Percentiles rank a stretch among this genome's conserved stretches.
phyloP scores from a whole-genome alignment of 1,139 yeast genomes.

The Yamadazyma triangularis region DNA sequence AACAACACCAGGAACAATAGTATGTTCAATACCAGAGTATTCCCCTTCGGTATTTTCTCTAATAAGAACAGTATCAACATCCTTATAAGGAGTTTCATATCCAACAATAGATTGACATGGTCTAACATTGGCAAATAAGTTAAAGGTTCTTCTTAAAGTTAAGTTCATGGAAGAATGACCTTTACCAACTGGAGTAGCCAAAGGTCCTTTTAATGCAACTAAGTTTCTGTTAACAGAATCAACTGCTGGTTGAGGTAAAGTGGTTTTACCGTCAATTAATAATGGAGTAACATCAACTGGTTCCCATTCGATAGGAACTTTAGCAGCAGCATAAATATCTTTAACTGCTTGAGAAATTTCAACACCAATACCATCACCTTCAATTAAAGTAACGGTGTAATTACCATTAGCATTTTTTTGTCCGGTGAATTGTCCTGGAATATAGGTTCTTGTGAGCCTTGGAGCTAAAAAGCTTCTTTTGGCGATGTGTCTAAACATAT shows the following conservation, averaged over 20 bases:
- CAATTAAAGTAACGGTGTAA: constrained; percentile 91
- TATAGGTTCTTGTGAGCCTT: constrained; percentile 41
- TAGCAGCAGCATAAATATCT: constrained; percentile 86
- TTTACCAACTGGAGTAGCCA: constrained; percentile 98
- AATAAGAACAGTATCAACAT: constrained; percentile 91
- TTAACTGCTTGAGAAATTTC: constrained; percentile 94
- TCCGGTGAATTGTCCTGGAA: constrained; percentile 51
- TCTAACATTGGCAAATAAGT: constrained; percentile 94
- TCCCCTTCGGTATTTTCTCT: constrained; percentile 99
- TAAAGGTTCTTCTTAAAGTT: constrained; percentile 95
- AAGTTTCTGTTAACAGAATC: constrained; percentile 88
- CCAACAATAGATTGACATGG: constrained; percentile 95
- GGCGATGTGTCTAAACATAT: constrained; percentile 44
- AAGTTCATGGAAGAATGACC: constrained; percentile 97
- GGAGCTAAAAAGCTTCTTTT: constrained; percentile 25
- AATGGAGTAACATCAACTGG: constrained; percentile 94
- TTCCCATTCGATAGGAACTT: constrained; percentile 96
- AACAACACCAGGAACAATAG: constrained; percentile 96
- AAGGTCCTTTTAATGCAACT: constrained; percentile 95
- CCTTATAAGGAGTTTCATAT: constrained; percentile 89
- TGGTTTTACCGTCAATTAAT: constrained; percentile 87
- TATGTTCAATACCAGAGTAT: constrained; percentile 98
- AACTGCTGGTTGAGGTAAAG: constrained; percentile 89
- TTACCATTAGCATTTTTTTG: constrained; percentile 53
- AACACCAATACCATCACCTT: constrained; percentile 98